Base-by-base conservation (phyloP, 148 eudicot genomes). In the Rhododendron ovatum region DNA sequence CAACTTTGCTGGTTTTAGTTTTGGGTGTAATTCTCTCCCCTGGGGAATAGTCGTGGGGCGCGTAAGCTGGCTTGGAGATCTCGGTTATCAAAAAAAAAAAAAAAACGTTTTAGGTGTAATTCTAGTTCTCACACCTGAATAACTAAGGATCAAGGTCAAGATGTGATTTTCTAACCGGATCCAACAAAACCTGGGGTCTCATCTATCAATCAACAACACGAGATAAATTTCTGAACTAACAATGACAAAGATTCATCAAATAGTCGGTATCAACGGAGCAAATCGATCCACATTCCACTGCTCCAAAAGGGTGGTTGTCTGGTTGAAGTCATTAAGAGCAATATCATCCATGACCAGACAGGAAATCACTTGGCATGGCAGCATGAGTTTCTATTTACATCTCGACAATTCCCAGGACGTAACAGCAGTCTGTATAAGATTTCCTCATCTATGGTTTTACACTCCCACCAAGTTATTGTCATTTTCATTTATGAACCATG, bases 381-480 rank as follows among this genome's bases (percentile, higher is more conserved):
- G 37, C 39, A 71, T 30, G 12, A 5, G 51, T 45, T 65, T 45
- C 77, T 41, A 67, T 45, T 83, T 67, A 83, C 10, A 47, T 28
- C 39, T 63, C 5, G 15, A 65, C 7, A 15, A 20, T 65, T 83
- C 39, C 69, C 57, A 3, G 47, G 2, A 41, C 13, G 65, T 39
- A 81, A 39, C 84, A 63, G 6, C 73, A 59, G 67, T 14, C 35
- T 22, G 65, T 82, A 39, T 10, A 37, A 59, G 84, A 59, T 59
- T 47, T 35, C 84, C 41, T 37, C 47, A 59, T 82, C 65, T 82
- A 53, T 28, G 22, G 26, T 80, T 80, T 80, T 51, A 65, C 53
- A n/a, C 47, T n/a, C 18, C 53, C 35, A 82, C 12, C 75, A 78
- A 47, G n/a, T 78, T 78, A n/a, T 78, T 78, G 30, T 78, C 82